Evolutionary conservation across 441 rosid species (phyloP), one percentile per base, ranked within the genome.

Genomic region (Biscutella laevigata): DNA sequence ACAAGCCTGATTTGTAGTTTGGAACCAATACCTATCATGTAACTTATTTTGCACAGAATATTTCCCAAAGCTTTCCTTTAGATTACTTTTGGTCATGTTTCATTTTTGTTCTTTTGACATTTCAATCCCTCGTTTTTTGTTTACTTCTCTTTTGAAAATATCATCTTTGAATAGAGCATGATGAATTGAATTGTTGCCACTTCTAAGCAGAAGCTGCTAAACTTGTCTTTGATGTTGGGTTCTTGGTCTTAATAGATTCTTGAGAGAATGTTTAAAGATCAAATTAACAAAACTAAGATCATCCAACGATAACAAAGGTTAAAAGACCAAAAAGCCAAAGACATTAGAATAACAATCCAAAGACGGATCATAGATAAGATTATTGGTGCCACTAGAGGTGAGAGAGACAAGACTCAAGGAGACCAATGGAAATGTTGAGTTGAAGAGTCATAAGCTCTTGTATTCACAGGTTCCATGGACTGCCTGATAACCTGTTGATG

Each of bases 391-490:
- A n/a, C n/a, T n/a, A n/a, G n/a, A n/a, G n/a, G n/a, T 25, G 46
- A 33, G 47, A 48, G 33, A 42, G 21, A 27, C 6, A 42, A 14
- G 7, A 28, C 62, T 69, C 60, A 85, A 26, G 80, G 94, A 5
- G 85, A 77, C 88, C 88, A 88, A 66, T 80, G 64, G 67, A 75
- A 74, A 48, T 78, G 75, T 46, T 69, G 80, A 47, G 74, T 46
- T 7, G 70, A 59, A 47, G 88, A 71, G 69, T 78, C 75, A 19
- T 74, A 79, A 5, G 74, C 75, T 58, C 80, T 73, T 44, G 88
- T 36, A 59, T 69, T 77, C 50, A 79, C 84, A 2, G 76, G 78
- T 42, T 75, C 89, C 73, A 69, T 38, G 45, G 74, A 79, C 39
- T 76, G 91, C 67, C 77, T 76, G 61, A 73, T 61, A 57, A 52